Evolutionary conservation across 768 basidiomycete genomes (phyloP), one percentile per base, ranked within the genome.

Genomic region (Gloeostereum incarnatum): DNA sequence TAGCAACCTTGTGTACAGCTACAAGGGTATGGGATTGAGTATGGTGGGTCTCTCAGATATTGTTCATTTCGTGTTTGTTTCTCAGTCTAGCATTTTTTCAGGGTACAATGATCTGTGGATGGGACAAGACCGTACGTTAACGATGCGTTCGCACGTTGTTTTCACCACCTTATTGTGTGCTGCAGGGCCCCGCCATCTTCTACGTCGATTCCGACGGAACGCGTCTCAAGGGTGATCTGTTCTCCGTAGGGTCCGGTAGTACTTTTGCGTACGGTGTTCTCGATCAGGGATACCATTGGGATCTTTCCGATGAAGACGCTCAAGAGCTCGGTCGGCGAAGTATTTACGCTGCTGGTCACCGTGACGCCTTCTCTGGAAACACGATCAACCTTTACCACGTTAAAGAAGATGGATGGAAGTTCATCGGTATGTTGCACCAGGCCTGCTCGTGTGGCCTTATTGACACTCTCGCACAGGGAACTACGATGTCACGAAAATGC

Each of bases 31-130:
- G 94, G 96, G 96, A 4, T 62, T 99, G 45, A 93, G 90, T 58
- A 99, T 99, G 94, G 91, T 91, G 39, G n/a, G 80, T 58, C 11
- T 17, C 31, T 8, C 23, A 4, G 34, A 36, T 31, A 35, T 35
- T 19, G 16, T 16, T 43, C 7, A 17, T 14, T 36, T 21, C 11
- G 16, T 30, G 32, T 38, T 14, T 34, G 17, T 10, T 36, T 3
- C 16, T 42, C 25, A 41, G 14, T 35, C 37, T 40, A 30, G 26
- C 30, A 26, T 43, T 24, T 34, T 3, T 34, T 8, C 49, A 93
- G 91, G 96, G 96, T 35, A 99, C 96, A 0, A 99, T 98, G 96
- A 93, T 99, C 40, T 97, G 93, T 52, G 96, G 96, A 19, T 98
- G 93, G 92, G 96, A 99, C 64, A 98, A 98, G 68, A 97, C 93